Conservation (phyloP, 352 stramenopile species). For the Pilasporangium apinafurcum region DNA sequence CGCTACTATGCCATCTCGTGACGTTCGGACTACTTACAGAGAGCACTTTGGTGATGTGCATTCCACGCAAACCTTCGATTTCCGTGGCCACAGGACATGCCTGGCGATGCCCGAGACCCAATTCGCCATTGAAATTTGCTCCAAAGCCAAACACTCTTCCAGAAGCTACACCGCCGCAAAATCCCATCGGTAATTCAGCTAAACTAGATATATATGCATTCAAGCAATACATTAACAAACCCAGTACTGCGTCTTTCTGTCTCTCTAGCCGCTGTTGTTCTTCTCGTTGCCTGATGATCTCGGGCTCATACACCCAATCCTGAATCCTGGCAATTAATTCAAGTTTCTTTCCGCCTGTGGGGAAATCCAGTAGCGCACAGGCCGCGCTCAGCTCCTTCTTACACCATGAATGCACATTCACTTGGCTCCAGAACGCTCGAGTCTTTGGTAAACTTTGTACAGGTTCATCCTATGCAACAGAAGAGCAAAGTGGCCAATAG, state of each 20-base stretch:
- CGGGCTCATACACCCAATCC: constrained; percentile 63
- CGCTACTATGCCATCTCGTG: too few species aligned
- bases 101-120: constrained; percentile 48
- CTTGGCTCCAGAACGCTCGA: constrained; percentile 46
- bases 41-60: constrained; percentile 33
- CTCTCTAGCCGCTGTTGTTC: constrained; percentile 23
- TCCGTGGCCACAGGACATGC: constrained; percentile 33
- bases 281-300: constrained; percentile 26
- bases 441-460: constrained; percentile 57
- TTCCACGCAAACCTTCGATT: constrained; percentile 44
- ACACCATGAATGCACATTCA: constrained; percentile 46
- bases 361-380: constrained; percentile 52
- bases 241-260: constrained; percentile 35
- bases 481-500: too few species aligned
- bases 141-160: constrained; percentile 66
- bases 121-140: constrained; percentile 54
- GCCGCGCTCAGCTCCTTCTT: constrained; percentile 49
- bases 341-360: constrained; percentile 37
- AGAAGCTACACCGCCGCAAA: constrained; percentile 13
- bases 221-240: constrained; percentile 6
- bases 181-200: neutral
- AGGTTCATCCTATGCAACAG: constrained; percentile 19
- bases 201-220: too few species aligned
- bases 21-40: constrained; percentile 24
- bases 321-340: constrained; percentile 61